Conservation (phyloP, 2,329 filamentous ascomycete genomes). For the Diaporthe sp. region DNA sequence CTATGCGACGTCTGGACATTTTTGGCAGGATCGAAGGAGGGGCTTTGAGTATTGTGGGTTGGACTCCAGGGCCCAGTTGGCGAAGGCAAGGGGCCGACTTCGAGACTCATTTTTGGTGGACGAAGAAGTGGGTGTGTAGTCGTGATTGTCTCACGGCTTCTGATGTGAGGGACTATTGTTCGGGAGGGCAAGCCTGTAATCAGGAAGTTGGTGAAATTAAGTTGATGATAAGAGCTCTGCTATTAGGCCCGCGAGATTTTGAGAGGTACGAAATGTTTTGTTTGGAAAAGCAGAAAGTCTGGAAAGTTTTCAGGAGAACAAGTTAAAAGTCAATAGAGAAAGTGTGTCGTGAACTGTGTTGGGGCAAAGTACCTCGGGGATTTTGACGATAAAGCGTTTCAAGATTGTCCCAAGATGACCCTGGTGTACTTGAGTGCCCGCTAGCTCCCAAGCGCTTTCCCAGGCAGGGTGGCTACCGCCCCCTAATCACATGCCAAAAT, state of each 20-base stretch:
- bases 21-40: conserved; percentile 11
- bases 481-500: conserved; percentile 35
- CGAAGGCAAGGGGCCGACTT: conserved; percentile 32
- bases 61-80: conserved; percentile 36
- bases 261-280: not conserved
- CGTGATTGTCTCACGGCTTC: not conserved
- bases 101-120: conserved; percentile 31
- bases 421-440: not conserved
- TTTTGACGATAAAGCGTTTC: conserved; percentile 33
- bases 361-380: not conserved
- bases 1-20: not conserved
- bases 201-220: not conserved
- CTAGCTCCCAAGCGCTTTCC: not conserved
- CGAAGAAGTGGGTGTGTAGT: not conserved
- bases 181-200: not conserved
- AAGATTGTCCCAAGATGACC: conserved; percentile 35
- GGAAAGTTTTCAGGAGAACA: not conserved
- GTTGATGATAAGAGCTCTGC: not conserved
- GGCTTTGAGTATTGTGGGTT: conserved; percentile 18
- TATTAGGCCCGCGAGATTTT: not conserved
- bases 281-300: not conserved
- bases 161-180: not conserved
- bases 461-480: conserved; percentile 16
- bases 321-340: not conserved
- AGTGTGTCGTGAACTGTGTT: not conserved